Evolutionary conservation across 306 rosid genomes (phyloP).

Genomic region (Corylus avellana): DNA sequence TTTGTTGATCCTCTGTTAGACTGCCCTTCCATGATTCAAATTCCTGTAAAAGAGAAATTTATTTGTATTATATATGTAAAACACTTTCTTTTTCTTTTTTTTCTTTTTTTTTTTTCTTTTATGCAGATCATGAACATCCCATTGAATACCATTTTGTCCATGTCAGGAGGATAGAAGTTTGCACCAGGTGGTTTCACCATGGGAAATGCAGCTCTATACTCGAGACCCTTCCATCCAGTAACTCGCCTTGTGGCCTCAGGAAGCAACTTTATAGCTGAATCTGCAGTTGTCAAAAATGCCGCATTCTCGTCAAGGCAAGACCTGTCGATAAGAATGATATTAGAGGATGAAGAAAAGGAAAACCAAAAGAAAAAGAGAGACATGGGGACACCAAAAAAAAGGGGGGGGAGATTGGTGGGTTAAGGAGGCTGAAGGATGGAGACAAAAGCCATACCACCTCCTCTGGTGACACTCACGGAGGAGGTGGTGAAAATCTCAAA

Average conservation of each 20-base stretch:
- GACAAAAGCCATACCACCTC: no score
- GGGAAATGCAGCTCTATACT: slow-evolving; percentile 88
- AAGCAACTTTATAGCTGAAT: slow-evolving; percentile 74
- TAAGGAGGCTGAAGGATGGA: no score
- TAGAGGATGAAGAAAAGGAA: not conserved
- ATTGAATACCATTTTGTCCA: slow-evolving; percentile 79
- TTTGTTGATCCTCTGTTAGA: slow-evolving; percentile 60
- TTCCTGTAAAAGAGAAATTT: slow-evolving; percentile 60
- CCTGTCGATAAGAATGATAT: slow-evolving; percentile 49
- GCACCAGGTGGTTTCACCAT: slow-evolving; percentile 76
- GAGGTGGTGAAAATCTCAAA: no score
- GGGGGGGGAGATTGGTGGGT: not conserved
- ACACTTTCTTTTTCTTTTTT: not conserved
- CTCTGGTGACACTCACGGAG: no score
- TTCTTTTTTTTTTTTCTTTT: not conserved
- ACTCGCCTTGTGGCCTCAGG: slow-evolving; percentile 64
- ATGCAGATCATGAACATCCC: slow-evolving; percentile 20
- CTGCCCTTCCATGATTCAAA: slow-evolving; percentile 75
- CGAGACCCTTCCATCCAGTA: slow-evolving; percentile 79
- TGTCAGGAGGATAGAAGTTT: slow-evolving; percentile 94
- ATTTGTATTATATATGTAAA: slow-evolving; percentile 22
- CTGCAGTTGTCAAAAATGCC: slow-evolving; percentile 88
- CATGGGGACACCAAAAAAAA: no score
- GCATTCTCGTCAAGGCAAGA: slow-evolving; percentile 79
- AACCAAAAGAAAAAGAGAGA: no score